phyloP scores from a whole-genome alignment of 257 asterid genomes.

The Cynanchum wilfordii region DNA sequence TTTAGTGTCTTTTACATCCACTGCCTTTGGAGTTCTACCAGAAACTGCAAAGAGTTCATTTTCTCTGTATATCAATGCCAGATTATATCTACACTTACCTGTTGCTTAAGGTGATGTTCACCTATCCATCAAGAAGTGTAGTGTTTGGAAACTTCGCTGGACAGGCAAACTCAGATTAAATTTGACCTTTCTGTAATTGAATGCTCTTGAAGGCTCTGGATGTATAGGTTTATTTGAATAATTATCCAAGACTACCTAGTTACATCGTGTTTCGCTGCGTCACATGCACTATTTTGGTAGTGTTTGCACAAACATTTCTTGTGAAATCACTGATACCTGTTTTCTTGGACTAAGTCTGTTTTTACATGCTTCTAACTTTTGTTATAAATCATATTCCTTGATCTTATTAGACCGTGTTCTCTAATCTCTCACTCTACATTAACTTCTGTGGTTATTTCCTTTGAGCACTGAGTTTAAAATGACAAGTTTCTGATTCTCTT shows the following conservation, averaged over 20 bases:
- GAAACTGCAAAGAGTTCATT: background rate
- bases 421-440: background rate
- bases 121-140: background rate
- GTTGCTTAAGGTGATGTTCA: background rate
- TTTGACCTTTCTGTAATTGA: background rate
- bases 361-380: background rate
- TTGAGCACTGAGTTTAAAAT: background rate
- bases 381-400: background rate
- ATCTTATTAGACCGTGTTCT: background rate
- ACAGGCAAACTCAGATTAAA: background rate
- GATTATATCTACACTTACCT: background rate
- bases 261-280: background rate
- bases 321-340: background rate
- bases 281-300: background rate
- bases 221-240: background rate
- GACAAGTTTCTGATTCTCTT: background rate
- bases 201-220: background rate
- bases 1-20: background rate
- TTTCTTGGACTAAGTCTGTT: background rate
- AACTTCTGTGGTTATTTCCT: background rate
- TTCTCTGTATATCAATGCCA: background rate
- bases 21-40: background rate
- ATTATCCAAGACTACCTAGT: background rate
- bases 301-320: background rate
- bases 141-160: background rate